Evolutionary conservation across 108 stramenopile genomes (phyloP).

Genomic region (Cyclotella kingstonii): DNA sequence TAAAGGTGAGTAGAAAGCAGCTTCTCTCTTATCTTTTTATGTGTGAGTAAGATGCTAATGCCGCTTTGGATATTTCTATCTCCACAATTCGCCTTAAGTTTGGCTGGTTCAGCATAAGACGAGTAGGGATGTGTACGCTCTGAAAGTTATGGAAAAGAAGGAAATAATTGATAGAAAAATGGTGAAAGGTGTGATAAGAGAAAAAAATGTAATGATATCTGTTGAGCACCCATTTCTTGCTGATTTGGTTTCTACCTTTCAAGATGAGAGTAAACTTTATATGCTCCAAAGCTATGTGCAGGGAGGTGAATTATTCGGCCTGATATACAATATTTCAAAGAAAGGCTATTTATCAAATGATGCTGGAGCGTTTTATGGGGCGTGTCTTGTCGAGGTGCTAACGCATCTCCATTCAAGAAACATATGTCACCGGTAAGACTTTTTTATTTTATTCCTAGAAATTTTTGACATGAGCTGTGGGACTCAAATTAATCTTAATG

Average conservation of each 20-base stretch:
- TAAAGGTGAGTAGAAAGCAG: too few relatives aligned
- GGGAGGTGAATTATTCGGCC: conserved; percentile 77
- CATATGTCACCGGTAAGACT: conserved; percentile 48
- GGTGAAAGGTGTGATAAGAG: conserved; percentile 44
- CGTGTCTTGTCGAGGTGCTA: conserved; percentile 46
- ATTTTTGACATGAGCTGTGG: not conserved
- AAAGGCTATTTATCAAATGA: conserved; percentile 49
- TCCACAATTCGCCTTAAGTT: too few relatives aligned
- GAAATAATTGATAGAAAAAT: conserved; percentile 60
- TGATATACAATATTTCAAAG: conserved; percentile 64
- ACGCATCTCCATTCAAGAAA: conserved; percentile 44
- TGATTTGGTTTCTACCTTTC: conserved; percentile 57
- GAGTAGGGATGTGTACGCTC: conserved; percentile 40
- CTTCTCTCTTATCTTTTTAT: too few relatives aligned
- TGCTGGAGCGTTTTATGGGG: conserved; percentile 69
- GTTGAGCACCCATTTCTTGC: conserved; percentile 74
- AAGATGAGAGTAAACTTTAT: conserved; percentile 61
- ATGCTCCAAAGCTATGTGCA: conserved; percentile 81
- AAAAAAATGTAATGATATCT: conserved; percentile 47
- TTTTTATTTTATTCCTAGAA: not conserved
- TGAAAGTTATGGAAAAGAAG: conserved; percentile 64
- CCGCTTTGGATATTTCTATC: too few relatives aligned
- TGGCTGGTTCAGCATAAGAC: conserved; percentile 59
- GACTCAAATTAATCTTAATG: too few relatives aligned
- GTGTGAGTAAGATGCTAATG: too few relatives aligned